Evolutionary conservation across 148 eudicot genomes (phyloP).

Genomic region (Rhododendron kiyosumense): DNA sequence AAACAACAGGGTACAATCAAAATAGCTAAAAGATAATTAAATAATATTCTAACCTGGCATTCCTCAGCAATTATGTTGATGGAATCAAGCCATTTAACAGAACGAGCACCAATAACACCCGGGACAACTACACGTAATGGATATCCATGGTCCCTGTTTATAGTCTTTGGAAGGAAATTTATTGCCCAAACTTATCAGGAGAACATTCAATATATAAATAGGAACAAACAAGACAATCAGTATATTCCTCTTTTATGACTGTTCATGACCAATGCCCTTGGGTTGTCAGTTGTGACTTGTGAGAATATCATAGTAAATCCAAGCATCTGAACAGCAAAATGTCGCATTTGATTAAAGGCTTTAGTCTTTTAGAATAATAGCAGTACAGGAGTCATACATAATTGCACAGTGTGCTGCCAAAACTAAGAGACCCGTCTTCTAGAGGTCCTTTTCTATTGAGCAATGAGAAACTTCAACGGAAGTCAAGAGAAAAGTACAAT

Average conservation of each 20-base stretch:
- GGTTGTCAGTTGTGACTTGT: too few species aligned
- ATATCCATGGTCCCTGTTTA: slow-evolving; percentile 96
- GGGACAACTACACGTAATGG: slow-evolving; percentile 92
- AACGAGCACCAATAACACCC: slow-evolving; percentile 97
- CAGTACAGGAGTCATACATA: neutral
- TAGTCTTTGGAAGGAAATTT: slow-evolving; percentile 33
- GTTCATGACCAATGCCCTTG: neutral
- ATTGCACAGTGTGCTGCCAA: neutral
- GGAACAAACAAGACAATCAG: neutral
- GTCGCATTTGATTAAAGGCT: neutral
- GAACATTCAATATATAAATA: neutral
- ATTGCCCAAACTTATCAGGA: neutral
- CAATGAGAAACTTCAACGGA: neutral
- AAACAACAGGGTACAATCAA: neutral
- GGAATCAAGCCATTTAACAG: slow-evolving; percentile 93
- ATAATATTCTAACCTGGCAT: slow-evolving; percentile 58
- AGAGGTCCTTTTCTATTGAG: neutral
- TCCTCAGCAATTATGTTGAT: slow-evolving; percentile 75
- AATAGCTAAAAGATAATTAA: neutral
- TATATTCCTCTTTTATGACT: neutral
- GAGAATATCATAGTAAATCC: neutral
- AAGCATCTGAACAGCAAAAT: neutral
- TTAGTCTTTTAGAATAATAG: neutral
- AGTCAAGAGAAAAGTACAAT: neutral
- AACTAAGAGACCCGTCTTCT: neutral